Conservation (phyloP, 2,329 filamentous ascomycete genomes). For the Berkeleyomyces basicola region DNA sequence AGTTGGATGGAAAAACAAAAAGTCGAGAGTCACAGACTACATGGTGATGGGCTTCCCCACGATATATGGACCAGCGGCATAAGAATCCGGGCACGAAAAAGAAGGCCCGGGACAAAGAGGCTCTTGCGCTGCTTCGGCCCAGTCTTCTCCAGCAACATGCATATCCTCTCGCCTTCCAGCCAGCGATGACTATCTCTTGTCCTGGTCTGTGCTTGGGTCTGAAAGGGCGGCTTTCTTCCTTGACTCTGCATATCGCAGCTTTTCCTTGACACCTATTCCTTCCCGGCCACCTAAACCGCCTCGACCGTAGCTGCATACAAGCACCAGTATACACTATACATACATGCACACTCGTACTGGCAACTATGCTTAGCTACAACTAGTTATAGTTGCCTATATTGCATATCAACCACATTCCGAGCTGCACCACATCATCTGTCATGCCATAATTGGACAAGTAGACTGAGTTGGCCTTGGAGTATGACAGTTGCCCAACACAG, state of each 20-base stretch:
- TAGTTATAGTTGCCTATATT: no score
- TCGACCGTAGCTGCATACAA: neutral
- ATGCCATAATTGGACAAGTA: neutral
- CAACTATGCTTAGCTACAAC: no score
- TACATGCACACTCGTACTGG: neutral
- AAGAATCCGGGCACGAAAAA: neutral
- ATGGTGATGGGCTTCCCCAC: neutral
- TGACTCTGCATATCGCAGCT: neutral
- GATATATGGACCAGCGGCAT: neutral
- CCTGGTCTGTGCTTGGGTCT: neutral
- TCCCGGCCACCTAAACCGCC: neutral
- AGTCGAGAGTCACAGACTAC: neutral
- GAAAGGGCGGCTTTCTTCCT: neutral
- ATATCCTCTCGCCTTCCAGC: neutral
- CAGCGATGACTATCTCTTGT: neutral
- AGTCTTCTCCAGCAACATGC: neutral
- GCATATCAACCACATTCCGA: no score
- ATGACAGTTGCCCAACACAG: neutral
- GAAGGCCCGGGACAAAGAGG: neutral
- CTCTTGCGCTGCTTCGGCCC: neutral
- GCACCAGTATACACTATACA: neutral
- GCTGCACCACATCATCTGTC: neutral
- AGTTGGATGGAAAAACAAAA: neutral
- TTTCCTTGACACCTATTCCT: neutral
- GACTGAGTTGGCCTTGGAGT: neutral